phyloP scores from a whole-genome alignment of 495 filamentous ascomycete genomes.

The Aspergillus egyptiacus region DNA sequence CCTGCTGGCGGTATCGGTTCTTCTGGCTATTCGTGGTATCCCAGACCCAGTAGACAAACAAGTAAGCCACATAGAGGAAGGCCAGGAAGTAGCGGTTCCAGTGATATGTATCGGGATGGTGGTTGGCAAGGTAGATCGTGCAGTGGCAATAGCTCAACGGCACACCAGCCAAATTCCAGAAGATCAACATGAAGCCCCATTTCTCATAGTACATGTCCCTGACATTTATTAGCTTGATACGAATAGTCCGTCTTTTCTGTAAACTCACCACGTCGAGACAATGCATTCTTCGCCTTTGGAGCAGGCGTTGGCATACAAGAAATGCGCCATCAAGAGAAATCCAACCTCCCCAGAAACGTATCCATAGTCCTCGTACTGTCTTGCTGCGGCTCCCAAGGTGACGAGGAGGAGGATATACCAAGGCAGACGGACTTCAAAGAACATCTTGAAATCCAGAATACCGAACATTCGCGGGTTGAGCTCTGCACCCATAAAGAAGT shows the following conservation, averaged over 20 bases:
- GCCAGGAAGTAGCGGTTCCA: slow-evolving; percentile 65
- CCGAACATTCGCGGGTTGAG: slow-evolving; percentile 93
- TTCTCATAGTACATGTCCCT: slow-evolving; percentile 99
- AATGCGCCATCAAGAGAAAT: slow-evolving; percentile 91
- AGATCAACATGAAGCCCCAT: slow-evolving; percentile 99
- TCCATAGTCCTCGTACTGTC: slow-evolving; percentile 84
- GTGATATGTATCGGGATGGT: slow-evolving; percentile 73
- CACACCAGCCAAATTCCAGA: slow-evolving; percentile 98
- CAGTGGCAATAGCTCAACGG: slow-evolving; percentile 96
- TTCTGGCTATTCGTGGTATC: slow-evolving; percentile 90
- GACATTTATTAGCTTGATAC: background rate
- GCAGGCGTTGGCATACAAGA: slow-evolving; percentile 93
- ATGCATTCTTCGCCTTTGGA: slow-evolving; percentile 96
- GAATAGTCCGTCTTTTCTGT: background rate
- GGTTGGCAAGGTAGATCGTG: slow-evolving; percentile 87
- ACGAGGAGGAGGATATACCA: slow-evolving; percentile 92
- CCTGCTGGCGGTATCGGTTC: slow-evolving; percentile 81
- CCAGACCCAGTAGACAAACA: slow-evolving; percentile 90
- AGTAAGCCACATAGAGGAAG: slow-evolving; percentile 63
- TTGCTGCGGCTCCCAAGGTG: slow-evolving; percentile 67
- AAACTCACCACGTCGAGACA: slow-evolving; percentile 73
- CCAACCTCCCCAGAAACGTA: slow-evolving; percentile 85
- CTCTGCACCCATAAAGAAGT: slow-evolving; percentile 99
- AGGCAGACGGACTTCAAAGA: slow-evolving; percentile 94
- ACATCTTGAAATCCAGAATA: slow-evolving; percentile 97